Percentiles rank a stretch among this genome's conserved stretches.
These are phyloP conservation scores for Metschnikowia orientalis DNA, from an alignment of 805 yeast genomes.

Conservation along the genomic window DNA sequence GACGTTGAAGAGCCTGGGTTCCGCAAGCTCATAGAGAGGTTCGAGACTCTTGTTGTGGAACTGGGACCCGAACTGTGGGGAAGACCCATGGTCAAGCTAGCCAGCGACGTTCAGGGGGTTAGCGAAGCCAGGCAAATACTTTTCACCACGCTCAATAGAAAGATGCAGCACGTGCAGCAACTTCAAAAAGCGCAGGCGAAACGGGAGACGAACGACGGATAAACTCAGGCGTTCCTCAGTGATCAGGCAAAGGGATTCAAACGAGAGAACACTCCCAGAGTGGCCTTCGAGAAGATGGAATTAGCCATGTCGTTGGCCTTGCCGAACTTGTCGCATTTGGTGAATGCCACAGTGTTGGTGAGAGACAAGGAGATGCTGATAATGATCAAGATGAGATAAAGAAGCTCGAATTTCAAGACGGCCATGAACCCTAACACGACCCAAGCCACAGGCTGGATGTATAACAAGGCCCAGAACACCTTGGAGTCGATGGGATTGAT, in stretches of 20 bases:
- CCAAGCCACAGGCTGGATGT: slow-evolving; percentile 77
- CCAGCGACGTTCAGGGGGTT: slow-evolving; percentile 4
- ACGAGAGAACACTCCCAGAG: slow-evolving; percentile 44
- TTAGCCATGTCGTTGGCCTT: slow-evolving; percentile 68
- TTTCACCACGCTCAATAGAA: slow-evolving; percentile 15
- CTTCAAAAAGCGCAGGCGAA: slow-evolving; percentile 1
- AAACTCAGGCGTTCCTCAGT: background rate
- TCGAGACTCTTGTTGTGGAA: slow-evolving; percentile 25
- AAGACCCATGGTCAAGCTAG: slow-evolving; percentile 6
- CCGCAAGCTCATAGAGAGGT: slow-evolving; percentile 22
- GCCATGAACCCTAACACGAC: slow-evolving; percentile 69
- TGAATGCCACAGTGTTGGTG: slow-evolving; percentile 86
- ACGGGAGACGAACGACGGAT: background rate
- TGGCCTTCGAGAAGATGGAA: slow-evolving; percentile 50
- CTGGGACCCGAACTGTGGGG: slow-evolving; percentile 8
- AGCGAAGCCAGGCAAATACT: slow-evolving; percentile 7
- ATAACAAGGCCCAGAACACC: slow-evolving; percentile 79
- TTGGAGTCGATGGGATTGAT: slow-evolving; percentile 91
- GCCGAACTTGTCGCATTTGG: slow-evolving; percentile 88
- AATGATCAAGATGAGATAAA: slow-evolving; percentile 56
- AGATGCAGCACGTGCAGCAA: slow-evolving; percentile 18
- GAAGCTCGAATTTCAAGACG: slow-evolving; percentile 67
- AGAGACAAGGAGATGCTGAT: slow-evolving; percentile 69
- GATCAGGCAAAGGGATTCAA: slow-evolving; percentile 37
- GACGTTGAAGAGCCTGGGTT: slow-evolving; percentile 16